A percentile compares a stretch with the other conserved stretches of the same genome.
These are phyloP conservation scores for Pseudopediastrum boryanum DNA, from an alignment of 139 green algal species.

Conservation along the genomic window DNA sequence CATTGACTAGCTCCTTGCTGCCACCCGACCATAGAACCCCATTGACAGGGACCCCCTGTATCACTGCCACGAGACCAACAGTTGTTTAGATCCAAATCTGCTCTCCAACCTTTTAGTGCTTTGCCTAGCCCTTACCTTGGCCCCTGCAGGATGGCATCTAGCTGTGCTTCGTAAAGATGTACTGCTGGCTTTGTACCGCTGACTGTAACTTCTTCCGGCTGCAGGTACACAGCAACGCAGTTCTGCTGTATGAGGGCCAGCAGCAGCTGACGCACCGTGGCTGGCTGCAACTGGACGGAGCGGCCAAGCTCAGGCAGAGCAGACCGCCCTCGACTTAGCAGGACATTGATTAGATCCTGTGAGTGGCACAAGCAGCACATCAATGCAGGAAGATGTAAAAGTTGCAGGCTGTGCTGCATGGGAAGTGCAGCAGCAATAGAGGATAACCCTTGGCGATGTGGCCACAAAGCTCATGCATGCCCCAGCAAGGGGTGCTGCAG, in stretches of 20 bases:
- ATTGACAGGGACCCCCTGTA: too few species aligned
- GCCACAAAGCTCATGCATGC: too few species aligned
- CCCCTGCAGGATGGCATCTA: constrained; percentile 66
- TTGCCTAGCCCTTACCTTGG: constrained; percentile 45
- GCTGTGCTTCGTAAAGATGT: constrained; percentile 57
- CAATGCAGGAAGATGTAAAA: too few species aligned
- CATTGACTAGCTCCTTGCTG: too few species aligned
- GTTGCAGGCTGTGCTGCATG: too few species aligned
- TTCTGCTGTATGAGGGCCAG: constrained; percentile 81
- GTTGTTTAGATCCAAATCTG: too few species aligned
- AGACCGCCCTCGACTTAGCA: constrained; percentile 27
- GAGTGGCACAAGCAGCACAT: too few species aligned
- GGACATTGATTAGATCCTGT: neutral
- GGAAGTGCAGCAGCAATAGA: too few species aligned
- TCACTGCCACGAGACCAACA: too few species aligned
- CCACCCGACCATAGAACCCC: too few species aligned
- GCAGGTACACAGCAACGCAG: constrained; percentile 53
- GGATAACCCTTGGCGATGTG: too few species aligned
- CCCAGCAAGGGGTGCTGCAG: too few species aligned
- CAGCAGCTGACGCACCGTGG: constrained; percentile 45
- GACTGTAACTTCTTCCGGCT: constrained; percentile 51
- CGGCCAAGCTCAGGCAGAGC: constrained; percentile 37
- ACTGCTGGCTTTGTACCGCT: constrained; percentile 40
- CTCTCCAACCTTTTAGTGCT: neutral
- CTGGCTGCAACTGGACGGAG: constrained; percentile 25